Percentiles rank a stretch among this genome's conserved stretches.
These are phyloP conservation scores for Neonectria hederae DNA, from an alignment of 2,329 filamentous ascomycete genomes.

Conservation along the genomic window DNA sequence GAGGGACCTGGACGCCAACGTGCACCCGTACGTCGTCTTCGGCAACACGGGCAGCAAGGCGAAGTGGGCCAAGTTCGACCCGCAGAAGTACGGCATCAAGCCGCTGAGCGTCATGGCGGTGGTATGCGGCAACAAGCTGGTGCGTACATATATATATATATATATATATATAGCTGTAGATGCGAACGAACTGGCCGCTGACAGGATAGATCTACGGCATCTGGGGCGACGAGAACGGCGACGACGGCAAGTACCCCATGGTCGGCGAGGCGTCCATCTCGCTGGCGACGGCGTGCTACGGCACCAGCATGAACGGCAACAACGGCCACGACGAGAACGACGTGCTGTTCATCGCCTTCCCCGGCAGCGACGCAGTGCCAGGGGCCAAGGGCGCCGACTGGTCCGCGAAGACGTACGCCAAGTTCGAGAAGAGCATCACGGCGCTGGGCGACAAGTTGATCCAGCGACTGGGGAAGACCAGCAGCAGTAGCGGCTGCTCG, in stretches of 20 bases:
- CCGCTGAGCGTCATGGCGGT: slow-evolving; percentile 65
- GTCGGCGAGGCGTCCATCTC: slow-evolving; percentile 68
- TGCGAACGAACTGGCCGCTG: not conserved
- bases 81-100: slow-evolving; percentile 54
- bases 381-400: slow-evolving; percentile 63
- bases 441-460: slow-evolving; percentile 62
- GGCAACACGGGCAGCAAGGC: slow-evolving; percentile 54
- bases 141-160: not conserved
- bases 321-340: slow-evolving; percentile 65
- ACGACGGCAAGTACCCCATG: slow-evolving; percentile 55
- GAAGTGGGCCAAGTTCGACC: slow-evolving; percentile 52
- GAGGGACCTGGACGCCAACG: slow-evolving; percentile 59
- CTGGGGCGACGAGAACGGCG: slow-evolving; percentile 71
- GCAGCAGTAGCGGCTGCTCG: slow-evolving; percentile 27
- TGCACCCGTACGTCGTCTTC: slow-evolving; percentile 63
- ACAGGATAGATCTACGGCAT: slow-evolving; percentile 62
- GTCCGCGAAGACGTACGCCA: slow-evolving; percentile 57
- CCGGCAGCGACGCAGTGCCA: slow-evolving; percentile 64
- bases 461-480: slow-evolving; percentile 33
- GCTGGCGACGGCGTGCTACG: slow-evolving; percentile 67
- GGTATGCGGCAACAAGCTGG: slow-evolving; percentile 60
- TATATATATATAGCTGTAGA: no score
- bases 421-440: slow-evolving; percentile 64
- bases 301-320: slow-evolving; percentile 61
- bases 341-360: slow-evolving; percentile 71